Evolutionary conservation across 2,329 filamentous ascomycete genomes (phyloP).

Genomic region (Colletotrichum tofieldiae): DNA sequence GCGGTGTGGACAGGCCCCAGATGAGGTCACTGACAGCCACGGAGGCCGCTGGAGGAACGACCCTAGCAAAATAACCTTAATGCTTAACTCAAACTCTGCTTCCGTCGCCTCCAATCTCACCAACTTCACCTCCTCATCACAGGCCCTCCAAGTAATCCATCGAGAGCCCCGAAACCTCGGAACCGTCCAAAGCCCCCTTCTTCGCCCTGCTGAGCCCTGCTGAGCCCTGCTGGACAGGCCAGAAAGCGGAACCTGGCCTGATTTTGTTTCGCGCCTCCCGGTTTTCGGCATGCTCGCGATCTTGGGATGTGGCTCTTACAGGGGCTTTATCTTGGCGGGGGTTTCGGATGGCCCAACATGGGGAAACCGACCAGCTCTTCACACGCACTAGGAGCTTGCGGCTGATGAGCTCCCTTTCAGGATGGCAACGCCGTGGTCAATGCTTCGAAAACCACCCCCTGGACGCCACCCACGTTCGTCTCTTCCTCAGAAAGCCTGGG

Average conservation of each 20-base stretch:
- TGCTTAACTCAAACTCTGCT: conserved; percentile 39
- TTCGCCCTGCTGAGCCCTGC: not conserved
- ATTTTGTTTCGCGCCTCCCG: conserved; percentile 26
- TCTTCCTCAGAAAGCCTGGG: conserved; percentile 15
- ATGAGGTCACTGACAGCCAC: conserved; percentile 30
- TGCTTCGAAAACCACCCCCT: conserved; percentile 9
- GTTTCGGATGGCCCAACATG: conserved; percentile 25
- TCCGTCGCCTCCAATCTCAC: not conserved
- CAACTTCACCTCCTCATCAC: not conserved
- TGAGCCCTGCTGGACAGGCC: not conserved
- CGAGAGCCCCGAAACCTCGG: conserved; percentile 30
- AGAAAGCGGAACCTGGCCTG: conserved; percentile 18
- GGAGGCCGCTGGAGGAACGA: not conserved
- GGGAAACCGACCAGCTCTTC: conserved; percentile 13
- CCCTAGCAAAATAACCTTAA: conserved; percentile 39
- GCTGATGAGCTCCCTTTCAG: not conserved
- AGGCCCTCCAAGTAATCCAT: not conserved
- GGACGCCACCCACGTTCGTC: conserved; percentile 23
- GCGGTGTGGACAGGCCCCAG: conserved; percentile 6
- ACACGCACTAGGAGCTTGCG: conserved; percentile 25
- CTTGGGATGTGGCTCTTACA: conserved; percentile 24
- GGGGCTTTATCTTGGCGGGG: conserved; percentile 40
- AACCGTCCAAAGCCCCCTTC: conserved; percentile 13
- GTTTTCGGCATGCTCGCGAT: conserved; percentile 8
- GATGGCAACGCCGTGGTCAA: not conserved